A percentile compares a stretch with the other conserved stretches of the same genome.
Evolutionary conservation across 768 basidiomycete genomes (phyloP).

Genomic region (Amylocystis lapponica): DNA sequence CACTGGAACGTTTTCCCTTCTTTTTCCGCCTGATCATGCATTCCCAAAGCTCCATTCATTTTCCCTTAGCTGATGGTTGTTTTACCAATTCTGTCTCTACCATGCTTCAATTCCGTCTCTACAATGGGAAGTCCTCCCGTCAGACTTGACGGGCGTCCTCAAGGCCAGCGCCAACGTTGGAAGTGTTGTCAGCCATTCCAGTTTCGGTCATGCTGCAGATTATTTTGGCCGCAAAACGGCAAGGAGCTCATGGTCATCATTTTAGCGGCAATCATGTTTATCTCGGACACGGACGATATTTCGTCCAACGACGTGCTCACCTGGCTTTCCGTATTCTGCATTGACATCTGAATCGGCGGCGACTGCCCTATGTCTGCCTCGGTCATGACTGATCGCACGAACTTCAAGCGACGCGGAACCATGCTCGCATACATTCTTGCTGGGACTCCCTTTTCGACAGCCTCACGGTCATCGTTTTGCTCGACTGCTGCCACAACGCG

Average conservation of each 20-base stretch:
- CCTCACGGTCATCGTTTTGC: slow-evolving; percentile 56
- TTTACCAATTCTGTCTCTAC: slow-evolving; percentile 61
- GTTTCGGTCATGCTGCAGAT: slow-evolving; percentile 65
- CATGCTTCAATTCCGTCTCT: slow-evolving; percentile 65
- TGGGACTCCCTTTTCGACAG: slow-evolving; percentile 69
- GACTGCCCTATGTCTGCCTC: slow-evolving; percentile 78
- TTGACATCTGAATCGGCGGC: slow-evolving; percentile 71
- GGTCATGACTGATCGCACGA: slow-evolving; percentile 61
- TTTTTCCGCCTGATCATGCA: too few relatives aligned
- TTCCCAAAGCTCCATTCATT: too few relatives aligned
- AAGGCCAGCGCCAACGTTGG: slow-evolving; percentile 70
- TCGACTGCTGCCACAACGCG: slow-evolving; percentile 54
- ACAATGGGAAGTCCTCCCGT: slow-evolving; percentile 46
- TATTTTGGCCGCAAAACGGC: slow-evolving; percentile 68
- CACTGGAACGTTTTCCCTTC: too few relatives aligned
- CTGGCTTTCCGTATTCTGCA: slow-evolving; percentile 62
- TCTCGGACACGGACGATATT: slow-evolving; percentile 47
- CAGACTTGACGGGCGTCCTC: slow-evolving; percentile 52
- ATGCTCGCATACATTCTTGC: slow-evolving; percentile 71
- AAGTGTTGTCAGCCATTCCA: slow-evolving; percentile 64
- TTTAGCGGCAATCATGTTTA: slow-evolving; percentile 63
- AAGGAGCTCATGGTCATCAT: slow-evolving; percentile 81
- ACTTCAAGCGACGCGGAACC: slow-evolving; percentile 60
- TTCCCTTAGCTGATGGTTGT: too few relatives aligned
- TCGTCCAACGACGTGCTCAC: slow-evolving; percentile 48